These are phyloP conservation scores for Dactylellina haptotyla DNA, from an alignment of 2,329 filamentous ascomycete genomes.

Conservation along the genomic window DNA sequence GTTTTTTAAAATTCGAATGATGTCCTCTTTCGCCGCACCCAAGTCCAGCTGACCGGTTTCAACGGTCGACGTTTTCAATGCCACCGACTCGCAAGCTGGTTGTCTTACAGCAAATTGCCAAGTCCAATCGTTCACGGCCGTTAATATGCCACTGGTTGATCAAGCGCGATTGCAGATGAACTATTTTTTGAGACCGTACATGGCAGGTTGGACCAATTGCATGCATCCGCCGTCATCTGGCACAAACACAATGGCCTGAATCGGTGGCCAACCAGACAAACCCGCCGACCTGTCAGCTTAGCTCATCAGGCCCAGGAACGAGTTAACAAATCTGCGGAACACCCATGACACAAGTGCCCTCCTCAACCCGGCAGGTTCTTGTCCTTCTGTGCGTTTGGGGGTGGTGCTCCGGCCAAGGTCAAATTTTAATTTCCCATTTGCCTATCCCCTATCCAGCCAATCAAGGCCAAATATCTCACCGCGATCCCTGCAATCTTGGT, in stretches of 20 bases:
- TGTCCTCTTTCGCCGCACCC: no score
- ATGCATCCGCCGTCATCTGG: slow-evolving; percentile 10
- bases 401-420: slow-evolving; percentile 30
- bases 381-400: neutral
- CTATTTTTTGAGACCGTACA: slow-evolving; percentile 4
- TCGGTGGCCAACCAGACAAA: slow-evolving; percentile 1
- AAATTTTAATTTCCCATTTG: slow-evolving; percentile 51
- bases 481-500: slow-evolving; percentile 49
- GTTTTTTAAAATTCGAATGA: no score
- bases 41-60: no score
- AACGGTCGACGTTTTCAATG: slow-evolving; percentile 11
- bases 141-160: slow-evolving; percentile 7
- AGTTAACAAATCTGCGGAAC: no score
- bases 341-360: slow-evolving; percentile 21
- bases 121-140: slow-evolving; percentile 28
- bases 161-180: slow-evolving; percentile 15
- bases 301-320: no score
- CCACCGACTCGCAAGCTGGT: neutral
- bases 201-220: slow-evolving; percentile 35
- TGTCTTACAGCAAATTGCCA: slow-evolving; percentile 8
- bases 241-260: neutral
- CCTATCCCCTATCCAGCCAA: slow-evolving; percentile 52
- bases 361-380: slow-evolving; percentile 50
- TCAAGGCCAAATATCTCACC: slow-evolving; percentile 49
- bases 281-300: slow-evolving; percentile 31